Evolutionary conservation across 805 yeast species (phyloP).

Genomic region (Kuraishia ogatae): DNA sequence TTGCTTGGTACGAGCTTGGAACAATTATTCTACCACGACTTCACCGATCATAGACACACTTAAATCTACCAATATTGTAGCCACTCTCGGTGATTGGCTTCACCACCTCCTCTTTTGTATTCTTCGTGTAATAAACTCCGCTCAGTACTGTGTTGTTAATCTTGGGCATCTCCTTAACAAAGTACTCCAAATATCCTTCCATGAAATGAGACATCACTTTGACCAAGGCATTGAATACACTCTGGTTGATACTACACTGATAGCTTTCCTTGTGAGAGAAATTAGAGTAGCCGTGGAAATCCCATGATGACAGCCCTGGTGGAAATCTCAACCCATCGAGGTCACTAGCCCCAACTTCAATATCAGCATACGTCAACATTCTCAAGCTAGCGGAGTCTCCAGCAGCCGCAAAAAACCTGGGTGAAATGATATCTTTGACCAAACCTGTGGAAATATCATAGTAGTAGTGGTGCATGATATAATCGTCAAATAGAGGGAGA

Average conservation of each 20-base stretch:
- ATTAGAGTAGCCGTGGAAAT: constrained; percentile 37
- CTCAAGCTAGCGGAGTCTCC: constrained; percentile 35
- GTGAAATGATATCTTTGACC: constrained; percentile 54
- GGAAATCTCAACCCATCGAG: constrained; percentile 22
- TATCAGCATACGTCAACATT: constrained; percentile 10
- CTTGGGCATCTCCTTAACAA: constrained; percentile 24
- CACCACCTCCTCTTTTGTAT: not conserved
- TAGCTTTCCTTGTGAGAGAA: constrained; percentile 30
- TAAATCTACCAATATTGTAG: not conserved
- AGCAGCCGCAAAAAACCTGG: constrained; percentile 44
- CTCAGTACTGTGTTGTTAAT: not conserved
- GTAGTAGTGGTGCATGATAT: constrained; percentile 55
- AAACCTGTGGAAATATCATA: constrained; percentile 35
- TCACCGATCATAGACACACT: not conserved
- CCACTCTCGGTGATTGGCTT: not conserved
- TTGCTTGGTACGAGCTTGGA: too few species aligned
- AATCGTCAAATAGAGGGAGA: constrained; percentile 48
- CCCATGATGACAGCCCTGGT: constrained; percentile 30
- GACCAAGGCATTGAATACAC: constrained; percentile 30
- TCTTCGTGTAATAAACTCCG: not conserved
- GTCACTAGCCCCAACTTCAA: constrained; percentile 18
- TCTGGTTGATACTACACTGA: constrained; percentile 34
- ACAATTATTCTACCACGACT: too few species aligned
- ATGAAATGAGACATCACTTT: constrained; percentile 39
- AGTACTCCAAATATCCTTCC: constrained; percentile 27